Percentiles rank a stretch among this genome's conserved stretches.
Evolutionary conservation across 2,329 filamentous ascomycete genomes (phyloP).

Genomic region (Ceratocystis destructans): DNA sequence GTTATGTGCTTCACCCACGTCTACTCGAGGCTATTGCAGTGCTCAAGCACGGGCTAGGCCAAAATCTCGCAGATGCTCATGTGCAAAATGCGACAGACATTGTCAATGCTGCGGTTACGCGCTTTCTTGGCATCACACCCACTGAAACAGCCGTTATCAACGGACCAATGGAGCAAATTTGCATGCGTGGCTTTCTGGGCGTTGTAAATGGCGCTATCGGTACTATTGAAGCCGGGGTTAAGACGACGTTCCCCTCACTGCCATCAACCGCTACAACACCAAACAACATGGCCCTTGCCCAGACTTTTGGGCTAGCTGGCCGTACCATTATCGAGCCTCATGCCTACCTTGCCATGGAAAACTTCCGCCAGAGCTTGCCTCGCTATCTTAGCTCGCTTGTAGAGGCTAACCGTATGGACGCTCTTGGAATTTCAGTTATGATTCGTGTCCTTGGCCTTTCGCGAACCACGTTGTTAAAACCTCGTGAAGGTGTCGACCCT

Average conservation of each 20-base stretch:
- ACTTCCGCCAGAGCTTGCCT: conserved; percentile 35
- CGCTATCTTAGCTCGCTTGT: conserved; percentile 29
- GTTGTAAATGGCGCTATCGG: conserved; percentile 32
- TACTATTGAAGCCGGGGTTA: conserved; percentile 27
- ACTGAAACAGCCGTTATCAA: conserved; percentile 29
- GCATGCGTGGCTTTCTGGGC: conserved; percentile 31
- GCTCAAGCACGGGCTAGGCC: conserved; percentile 35
- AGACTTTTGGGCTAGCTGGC: conserved; percentile 21
- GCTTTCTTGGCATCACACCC: conserved; percentile 35
- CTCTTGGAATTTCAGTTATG: conserved; percentile 37
- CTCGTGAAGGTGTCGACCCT: conserved; percentile 26
- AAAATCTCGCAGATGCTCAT: conserved; percentile 33
- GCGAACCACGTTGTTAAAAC: conserved; percentile 31
- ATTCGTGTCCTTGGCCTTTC: conserved; percentile 38
- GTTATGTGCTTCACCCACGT: conserved; percentile 33
- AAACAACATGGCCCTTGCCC: conserved; percentile 17
- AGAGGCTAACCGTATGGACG: conserved; percentile 32
- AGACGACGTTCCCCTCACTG: conserved; percentile 22
- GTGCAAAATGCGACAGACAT: conserved; percentile 34
- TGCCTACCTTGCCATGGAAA: conserved; percentile 31
- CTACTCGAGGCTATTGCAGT: conserved; percentile 32
- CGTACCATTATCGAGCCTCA: conserved; percentile 28
- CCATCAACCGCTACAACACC: conserved; percentile 21
- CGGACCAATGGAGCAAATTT: conserved; percentile 35
- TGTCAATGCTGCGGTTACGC: conserved; percentile 40